Evolutionary conservation across 2,329 filamentous ascomycete species (phyloP).

Genomic region (Mycosphaerella arachidis): DNA sequence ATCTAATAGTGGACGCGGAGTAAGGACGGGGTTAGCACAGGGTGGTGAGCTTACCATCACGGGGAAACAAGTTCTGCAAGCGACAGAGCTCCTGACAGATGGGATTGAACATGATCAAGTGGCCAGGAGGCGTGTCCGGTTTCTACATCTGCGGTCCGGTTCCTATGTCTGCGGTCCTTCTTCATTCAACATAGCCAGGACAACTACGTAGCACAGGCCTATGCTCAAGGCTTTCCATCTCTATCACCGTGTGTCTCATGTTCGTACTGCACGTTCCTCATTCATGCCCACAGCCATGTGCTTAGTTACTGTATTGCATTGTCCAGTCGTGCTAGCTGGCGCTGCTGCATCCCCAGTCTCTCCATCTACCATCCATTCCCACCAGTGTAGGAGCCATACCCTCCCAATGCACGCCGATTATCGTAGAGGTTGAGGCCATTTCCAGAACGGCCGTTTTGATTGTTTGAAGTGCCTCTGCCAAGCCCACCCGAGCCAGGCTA

Average conservation of each 20-base stretch:
- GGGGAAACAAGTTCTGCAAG: too few species aligned
- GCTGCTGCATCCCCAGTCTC: background rate
- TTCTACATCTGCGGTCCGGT: too few species aligned
- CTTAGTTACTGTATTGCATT: background rate
- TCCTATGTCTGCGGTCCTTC: too few species aligned
- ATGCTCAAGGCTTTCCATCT: background rate
- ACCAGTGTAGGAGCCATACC: background rate
- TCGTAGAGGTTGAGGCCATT: background rate
- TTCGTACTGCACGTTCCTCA: background rate
- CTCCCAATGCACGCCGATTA: background rate
- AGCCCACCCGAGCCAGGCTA: conserved; percentile 7
- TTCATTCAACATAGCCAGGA: background rate
- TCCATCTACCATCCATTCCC: background rate
- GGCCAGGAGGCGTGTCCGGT: too few species aligned
- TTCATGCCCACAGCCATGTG: background rate
- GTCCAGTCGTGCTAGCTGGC: background rate
- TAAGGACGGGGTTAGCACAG: too few species aligned
- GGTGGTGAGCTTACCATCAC: too few species aligned
- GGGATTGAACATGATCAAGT: too few species aligned
- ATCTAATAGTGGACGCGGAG: too few species aligned
- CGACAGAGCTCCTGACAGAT: too few species aligned
- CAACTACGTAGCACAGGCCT: background rate
- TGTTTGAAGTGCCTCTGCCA: background rate
- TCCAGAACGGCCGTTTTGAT: background rate
- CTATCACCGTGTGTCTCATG: background rate